These are phyloP conservation scores for Naganishia sp. DNA, from an alignment of 1,284 basidiomycete genomes.

Conservation along the genomic window DNA sequence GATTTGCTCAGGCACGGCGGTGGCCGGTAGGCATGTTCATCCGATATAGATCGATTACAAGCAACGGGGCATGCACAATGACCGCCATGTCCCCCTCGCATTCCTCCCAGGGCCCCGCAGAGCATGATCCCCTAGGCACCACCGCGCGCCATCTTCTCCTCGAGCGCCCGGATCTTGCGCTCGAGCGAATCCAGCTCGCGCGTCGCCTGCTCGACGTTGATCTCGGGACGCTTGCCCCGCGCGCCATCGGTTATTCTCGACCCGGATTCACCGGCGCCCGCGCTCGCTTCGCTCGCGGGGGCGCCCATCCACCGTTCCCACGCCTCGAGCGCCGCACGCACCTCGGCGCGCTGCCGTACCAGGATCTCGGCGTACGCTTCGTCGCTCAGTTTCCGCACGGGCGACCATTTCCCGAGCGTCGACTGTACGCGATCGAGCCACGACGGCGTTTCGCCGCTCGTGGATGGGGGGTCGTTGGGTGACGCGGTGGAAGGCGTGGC, in stretches of 20 bases:
- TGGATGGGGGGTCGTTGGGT: not conserved
- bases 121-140: not conserved
- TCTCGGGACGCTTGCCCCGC: slow-evolving; percentile 10
- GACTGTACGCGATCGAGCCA: slow-evolving; percentile 1
- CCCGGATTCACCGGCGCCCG: not conserved
- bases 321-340: slow-evolving; percentile 35
- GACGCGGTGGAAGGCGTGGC: not conserved
- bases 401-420: slow-evolving; percentile 37
- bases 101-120: no score
- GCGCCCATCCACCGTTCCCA: slow-evolving; percentile 21
- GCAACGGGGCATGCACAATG: no score
- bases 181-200: slow-evolving; percentile 27
- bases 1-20: no score
- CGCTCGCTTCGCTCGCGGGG: not conserved
- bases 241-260: no score
- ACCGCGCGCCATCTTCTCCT: not conserved
- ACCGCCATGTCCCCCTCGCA: no score
- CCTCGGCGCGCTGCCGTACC: slow-evolving; percentile 40
- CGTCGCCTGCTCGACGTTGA: slow-evolving; percentile 22
- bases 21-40: no score
- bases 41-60: no score
- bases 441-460: slow-evolving; percentile 4
- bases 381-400: slow-evolving; percentile 45
- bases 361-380: slow-evolving; percentile 47
- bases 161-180: slow-evolving; percentile 14